Conservation (phyloP, 257 asterid genomes). For the Gardenia jasminoides region DNA sequence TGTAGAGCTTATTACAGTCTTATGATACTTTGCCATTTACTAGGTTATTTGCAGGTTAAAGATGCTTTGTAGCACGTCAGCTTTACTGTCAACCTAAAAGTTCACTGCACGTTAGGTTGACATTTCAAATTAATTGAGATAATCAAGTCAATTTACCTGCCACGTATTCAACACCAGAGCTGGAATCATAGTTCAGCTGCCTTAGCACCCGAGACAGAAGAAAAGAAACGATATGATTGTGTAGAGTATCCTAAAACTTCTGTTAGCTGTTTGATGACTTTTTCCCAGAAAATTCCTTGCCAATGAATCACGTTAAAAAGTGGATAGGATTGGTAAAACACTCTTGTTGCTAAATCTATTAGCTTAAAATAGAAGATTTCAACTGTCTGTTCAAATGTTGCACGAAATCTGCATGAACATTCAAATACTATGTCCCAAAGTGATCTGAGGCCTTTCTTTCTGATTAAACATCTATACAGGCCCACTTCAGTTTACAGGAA, state of each 20-base stretch:
- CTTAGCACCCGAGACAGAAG: background rate
- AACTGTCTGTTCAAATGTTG: background rate
- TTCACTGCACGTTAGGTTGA: background rate
- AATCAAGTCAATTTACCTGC: background rate
- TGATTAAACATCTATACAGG: conserved; percentile 38
- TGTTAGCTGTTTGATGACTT: background rate
- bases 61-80: background rate
- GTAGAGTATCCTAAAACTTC: background rate
- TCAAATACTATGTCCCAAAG: background rate
- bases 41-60: background rate
- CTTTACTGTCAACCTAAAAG: background rate
- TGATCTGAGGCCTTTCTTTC: background rate
- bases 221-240: background rate
- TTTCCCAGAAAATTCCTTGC: background rate
- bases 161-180: background rate
- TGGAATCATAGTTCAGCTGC: background rate
- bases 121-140: background rate
- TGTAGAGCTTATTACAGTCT: conserved; percentile 8
- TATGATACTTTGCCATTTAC: background rate
- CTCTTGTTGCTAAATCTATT: background rate
- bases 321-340: background rate
- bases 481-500: conserved; percentile 82
- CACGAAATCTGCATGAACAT: background rate
- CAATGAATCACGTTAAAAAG: background rate
- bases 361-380: background rate